These are phyloP conservation scores for Ogataea philodendri DNA, from an alignment of 805 yeast genomes.

Conservation along the genomic window DNA sequence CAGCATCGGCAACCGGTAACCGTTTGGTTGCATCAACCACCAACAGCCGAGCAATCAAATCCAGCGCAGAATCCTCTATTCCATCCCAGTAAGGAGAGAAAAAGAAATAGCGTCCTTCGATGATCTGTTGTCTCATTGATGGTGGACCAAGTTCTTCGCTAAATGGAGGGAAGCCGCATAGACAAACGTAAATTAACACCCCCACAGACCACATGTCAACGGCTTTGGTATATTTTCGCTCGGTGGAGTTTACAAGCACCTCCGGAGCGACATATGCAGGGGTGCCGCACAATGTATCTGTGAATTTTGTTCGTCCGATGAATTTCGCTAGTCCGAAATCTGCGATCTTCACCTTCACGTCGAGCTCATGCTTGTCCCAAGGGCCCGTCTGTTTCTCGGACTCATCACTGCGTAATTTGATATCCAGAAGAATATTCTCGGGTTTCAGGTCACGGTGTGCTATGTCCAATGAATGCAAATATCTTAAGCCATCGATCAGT, in stretches of 20 bases:
- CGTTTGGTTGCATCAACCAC: slow-evolving; percentile 51
- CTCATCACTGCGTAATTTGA: slow-evolving; percentile 35
- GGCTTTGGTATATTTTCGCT: slow-evolving; percentile 60
- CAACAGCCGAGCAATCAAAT: slow-evolving; percentile 59
- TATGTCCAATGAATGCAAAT: slow-evolving; percentile 89
- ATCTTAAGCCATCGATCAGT: slow-evolving; percentile 64
- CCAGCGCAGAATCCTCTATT: slow-evolving; percentile 61
- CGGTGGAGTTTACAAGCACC: slow-evolving; percentile 50
- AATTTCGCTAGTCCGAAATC: slow-evolving; percentile 76
- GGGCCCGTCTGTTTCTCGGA: slow-evolving; percentile 39
- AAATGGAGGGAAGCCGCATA: slow-evolving; percentile 84
- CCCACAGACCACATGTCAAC: slow-evolving; percentile 86
- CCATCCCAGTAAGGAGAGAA: slow-evolving; percentile 80
- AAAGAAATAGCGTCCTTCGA: slow-evolving; percentile 66
- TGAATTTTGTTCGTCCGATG: slow-evolving; percentile 69
- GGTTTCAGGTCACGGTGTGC: slow-evolving; percentile 95
- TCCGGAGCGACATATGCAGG: slow-evolving; percentile 90
- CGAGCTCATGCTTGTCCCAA: slow-evolving; percentile 59
- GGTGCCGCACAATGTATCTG: slow-evolving; percentile 80
- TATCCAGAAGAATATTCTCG: slow-evolving; percentile 70
- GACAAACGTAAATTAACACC: slow-evolving; percentile 70
- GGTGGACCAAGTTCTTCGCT: slow-evolving; percentile 83
- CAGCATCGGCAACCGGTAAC: slow-evolving; percentile 39
- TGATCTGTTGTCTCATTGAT: slow-evolving; percentile 69
- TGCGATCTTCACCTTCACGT: slow-evolving; percentile 69